These are phyloP conservation scores for Peronospora tabacina DNA, from an alignment of 352 stramenopile genomes.

Conservation along the genomic window DNA sequence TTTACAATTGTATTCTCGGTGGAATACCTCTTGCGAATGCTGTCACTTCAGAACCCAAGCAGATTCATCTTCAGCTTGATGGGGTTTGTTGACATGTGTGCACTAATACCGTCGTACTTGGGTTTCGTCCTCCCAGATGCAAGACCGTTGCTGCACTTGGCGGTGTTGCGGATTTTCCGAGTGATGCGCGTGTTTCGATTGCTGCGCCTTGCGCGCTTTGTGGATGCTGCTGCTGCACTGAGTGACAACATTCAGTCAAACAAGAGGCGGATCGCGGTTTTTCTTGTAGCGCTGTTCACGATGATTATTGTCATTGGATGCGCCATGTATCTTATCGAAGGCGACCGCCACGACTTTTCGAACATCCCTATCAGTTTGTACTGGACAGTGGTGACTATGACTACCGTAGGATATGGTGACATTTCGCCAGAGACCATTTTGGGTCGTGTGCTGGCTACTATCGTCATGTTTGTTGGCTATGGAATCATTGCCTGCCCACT, in stretches of 20 bases:
- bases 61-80: constrained; percentile 62
- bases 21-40: constrained; percentile 64
- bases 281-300: constrained; percentile 64
- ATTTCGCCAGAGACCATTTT: constrained; percentile 76
- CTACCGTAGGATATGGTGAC: constrained; percentile 81
- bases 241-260: constrained; percentile 78
- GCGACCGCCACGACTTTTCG: constrained; percentile 67
- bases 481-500: constrained; percentile 79
- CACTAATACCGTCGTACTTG: constrained; percentile 70
- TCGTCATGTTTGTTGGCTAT: constrained; percentile 86
- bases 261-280: constrained; percentile 70
- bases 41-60: constrained; percentile 55
- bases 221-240: constrained; percentile 54
- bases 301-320: constrained; percentile 80
- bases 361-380: constrained; percentile 86
- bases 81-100: constrained; percentile 69
- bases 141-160: constrained; percentile 52
- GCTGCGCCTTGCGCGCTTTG: constrained; percentile 61
- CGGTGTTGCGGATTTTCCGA: constrained; percentile 68
- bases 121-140: constrained; percentile 49
- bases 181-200: constrained; percentile 74
- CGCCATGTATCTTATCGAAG: constrained; percentile 81
- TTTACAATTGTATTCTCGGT: constrained; percentile 81
- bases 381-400: constrained; percentile 85
- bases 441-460: constrained; percentile 66